Evolutionary conservation across 352 stramenopile genomes (phyloP), one percentile per base, ranked within the genome.

Genomic region (Blastocystis sp.): DNA sequence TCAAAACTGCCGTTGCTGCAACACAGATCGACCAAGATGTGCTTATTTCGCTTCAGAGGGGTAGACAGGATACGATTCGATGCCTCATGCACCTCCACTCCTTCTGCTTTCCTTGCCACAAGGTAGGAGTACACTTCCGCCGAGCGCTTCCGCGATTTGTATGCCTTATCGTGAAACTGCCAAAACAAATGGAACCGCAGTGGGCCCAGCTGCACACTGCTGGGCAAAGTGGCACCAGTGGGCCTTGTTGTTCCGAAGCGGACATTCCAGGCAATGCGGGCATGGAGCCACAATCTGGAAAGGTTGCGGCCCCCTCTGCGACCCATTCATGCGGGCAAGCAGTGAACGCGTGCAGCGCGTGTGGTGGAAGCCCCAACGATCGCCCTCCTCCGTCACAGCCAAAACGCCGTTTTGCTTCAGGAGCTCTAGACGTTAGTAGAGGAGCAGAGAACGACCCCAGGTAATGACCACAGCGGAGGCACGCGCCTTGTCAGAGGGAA

Each of bases 61-160:
- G 74, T 68, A 1, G 9, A n/a, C n/a, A 84, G 28, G 10, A 84
- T 28, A 57, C 74, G 74, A 65, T 24, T 65, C 21, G 4, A 7
- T 9, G 19, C 24, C 21, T 17, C 60, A 17, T 17, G 19, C 7
- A 24, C 0, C 19, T 65, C 24, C 60, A 38, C 60, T 65, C 19
- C 24, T 24, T 65, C 60, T 6, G 21, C 21, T 65, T 65, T 3
- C 60, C 9, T 24, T 24, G 19, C 60, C 60, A 54, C 74, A 24
- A 84, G 7, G 66, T 84, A 84, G 3, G 74, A 84, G 69, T 59
- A 84, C 74, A 84, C 74, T 24, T 84, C 74, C 11, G 52, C 74
- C 21, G 74, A 28, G 14, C 61, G 34, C 28, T 59, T 38, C 45
- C 74, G 2, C 11, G 74, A 28, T n/a, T 84, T 66, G n/a, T 59